Conservation (phyloP, 2,329 filamentous ascomycete species). For the Sporothrix euskadiensis region DNA sequence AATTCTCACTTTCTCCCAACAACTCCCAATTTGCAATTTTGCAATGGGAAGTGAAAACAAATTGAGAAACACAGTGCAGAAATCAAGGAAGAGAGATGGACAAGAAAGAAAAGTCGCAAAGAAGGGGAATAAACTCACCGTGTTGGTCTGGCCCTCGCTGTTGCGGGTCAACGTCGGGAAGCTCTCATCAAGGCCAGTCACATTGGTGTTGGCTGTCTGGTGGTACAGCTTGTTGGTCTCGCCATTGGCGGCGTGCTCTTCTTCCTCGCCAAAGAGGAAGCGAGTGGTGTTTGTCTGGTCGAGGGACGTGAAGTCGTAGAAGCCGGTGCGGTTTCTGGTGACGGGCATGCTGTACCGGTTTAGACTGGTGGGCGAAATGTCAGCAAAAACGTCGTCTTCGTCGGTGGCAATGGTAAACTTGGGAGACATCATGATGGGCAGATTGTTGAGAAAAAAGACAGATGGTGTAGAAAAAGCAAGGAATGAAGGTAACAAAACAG, state of each 20-base stretch:
- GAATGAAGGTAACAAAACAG: neutral
- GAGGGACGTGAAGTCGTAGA: conserved; percentile 64
- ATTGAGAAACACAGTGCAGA: neutral
- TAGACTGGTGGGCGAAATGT: conserved; percentile 52
- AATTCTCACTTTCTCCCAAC: neutral
- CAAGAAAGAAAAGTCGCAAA: neutral
- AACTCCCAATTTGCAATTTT: neutral
- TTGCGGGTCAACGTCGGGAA: conserved; percentile 82
- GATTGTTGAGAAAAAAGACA: neutral
- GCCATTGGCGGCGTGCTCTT: conserved; percentile 63
- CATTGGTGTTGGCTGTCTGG: conserved; percentile 59
- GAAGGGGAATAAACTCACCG: conserved; percentile 44
- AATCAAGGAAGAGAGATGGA: neutral
- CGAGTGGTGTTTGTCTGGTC: conserved; percentile 83
- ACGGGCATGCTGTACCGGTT: conserved; percentile 96
- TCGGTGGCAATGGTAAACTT: neutral
- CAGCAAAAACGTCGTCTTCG: conserved; percentile 23
- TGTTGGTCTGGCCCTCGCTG: conserved; percentile 51
- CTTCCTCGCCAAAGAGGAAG: conserved; percentile 77
- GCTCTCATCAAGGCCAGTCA: conserved; percentile 61
- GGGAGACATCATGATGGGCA: neutral
- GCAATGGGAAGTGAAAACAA: neutral
- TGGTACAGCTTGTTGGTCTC: conserved; percentile 69
- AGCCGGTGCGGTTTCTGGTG: conserved; percentile 66
- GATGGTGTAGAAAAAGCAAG: neutral